Evolutionary conservation across 768 basidiomycete genomes (phyloP).

Genomic region (Tylopilus sp.): DNA sequence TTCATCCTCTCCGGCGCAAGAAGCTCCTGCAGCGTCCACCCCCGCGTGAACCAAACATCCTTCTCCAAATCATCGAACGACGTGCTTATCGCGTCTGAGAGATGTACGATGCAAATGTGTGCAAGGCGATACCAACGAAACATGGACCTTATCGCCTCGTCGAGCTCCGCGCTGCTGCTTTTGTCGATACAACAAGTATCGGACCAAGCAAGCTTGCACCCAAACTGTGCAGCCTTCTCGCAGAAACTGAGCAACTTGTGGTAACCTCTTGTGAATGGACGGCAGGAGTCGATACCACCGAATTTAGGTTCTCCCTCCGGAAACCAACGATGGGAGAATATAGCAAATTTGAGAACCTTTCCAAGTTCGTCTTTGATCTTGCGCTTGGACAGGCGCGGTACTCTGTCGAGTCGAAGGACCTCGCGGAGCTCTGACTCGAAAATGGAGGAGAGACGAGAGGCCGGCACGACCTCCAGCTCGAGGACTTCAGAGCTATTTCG

Average conservation of each 20-base stretch:
- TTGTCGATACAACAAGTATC: neutral
- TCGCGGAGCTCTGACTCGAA: slow-evolving; percentile 3
- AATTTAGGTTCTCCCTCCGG: slow-evolving; percentile 9
- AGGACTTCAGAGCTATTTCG: neutral
- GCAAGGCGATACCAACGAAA: neutral
- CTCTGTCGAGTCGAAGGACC: slow-evolving; percentile 5
- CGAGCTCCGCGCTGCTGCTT: neutral
- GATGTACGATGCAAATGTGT: neutral
- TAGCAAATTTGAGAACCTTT: slow-evolving; percentile 7
- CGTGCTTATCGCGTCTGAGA: neutral
- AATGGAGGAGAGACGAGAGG: slow-evolving; percentile 1
- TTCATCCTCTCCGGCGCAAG: neutral
- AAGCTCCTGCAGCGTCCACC: neutral
- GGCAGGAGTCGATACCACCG: neutral
- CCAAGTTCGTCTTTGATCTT: slow-evolving; percentile 2
- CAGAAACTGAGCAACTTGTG: slow-evolving; percentile 14
- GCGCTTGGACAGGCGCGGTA: neutral
- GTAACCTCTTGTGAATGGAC: slow-evolving; percentile 6
- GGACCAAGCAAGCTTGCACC: slow-evolving; percentile 7
- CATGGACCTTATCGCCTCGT: neutral
- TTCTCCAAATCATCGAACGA: neutral
- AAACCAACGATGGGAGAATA: slow-evolving; percentile 17
- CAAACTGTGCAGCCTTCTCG: slow-evolving; percentile 1
- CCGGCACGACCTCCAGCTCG: slow-evolving; percentile 5
- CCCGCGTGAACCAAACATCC: neutral